Percentiles rank a stretch among this genome's conserved stretches.
phyloP scores from a whole-genome alignment of 345 rosid genomes.

The Turritis glabra region DNA sequence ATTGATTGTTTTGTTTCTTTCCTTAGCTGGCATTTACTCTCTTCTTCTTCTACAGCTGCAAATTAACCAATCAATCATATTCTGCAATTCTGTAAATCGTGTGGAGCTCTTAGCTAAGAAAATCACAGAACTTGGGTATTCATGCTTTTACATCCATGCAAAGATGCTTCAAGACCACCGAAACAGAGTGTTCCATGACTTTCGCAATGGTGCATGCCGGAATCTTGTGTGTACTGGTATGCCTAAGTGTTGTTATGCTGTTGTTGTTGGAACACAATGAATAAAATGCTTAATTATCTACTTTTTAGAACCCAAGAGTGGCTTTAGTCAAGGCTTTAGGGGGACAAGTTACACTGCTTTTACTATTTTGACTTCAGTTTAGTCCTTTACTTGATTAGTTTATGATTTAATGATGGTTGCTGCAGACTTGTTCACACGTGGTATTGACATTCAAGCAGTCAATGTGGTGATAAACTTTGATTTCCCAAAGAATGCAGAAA shows the following conservation, averaged over 20 bases:
- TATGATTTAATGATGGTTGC: constrained; percentile 25
- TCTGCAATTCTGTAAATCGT: constrained; percentile 94
- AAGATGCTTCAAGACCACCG: constrained; percentile 98
- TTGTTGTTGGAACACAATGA: not conserved
- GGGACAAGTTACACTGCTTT: not conserved
- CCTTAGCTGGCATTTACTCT: constrained; percentile 12
- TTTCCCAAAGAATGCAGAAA: constrained; percentile 87
- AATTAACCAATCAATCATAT: constrained; percentile 92
- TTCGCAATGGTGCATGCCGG: constrained; percentile 98
- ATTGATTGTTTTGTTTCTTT: not conserved
- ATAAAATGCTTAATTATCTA: not conserved
- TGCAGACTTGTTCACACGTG: constrained; percentile 87
- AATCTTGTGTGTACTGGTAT: constrained; percentile 96
- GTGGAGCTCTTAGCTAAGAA: constrained; percentile 93
- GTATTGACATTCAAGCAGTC: constrained; percentile 94
- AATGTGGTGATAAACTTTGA: constrained; percentile 93
- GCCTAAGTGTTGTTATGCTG: constrained; percentile 13
- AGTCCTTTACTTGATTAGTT: constrained; percentile 1
- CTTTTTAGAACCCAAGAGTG: not conserved
- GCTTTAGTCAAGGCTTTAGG: not conserved
- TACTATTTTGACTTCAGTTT: not conserved
- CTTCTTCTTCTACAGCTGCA: constrained; percentile 63
- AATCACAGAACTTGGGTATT: constrained; percentile 93
- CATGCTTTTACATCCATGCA: constrained; percentile 92
- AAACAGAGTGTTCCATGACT: constrained; percentile 91